Conservation (phyloP, 192 early-diverging fungal genomes). For the Kappamyces sp. region DNA sequence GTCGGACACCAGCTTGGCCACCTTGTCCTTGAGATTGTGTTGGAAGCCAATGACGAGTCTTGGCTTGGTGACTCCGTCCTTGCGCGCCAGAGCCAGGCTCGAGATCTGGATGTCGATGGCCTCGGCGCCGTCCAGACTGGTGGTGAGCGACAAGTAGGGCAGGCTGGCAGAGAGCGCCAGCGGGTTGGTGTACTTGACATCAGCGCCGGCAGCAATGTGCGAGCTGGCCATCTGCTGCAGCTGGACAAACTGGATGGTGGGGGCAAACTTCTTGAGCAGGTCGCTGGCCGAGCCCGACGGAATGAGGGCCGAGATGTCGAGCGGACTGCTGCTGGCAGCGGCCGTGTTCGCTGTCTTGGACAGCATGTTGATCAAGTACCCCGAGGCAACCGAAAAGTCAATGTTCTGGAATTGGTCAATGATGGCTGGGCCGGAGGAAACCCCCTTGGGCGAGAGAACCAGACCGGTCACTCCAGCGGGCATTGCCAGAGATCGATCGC, state of each 20-base stretch:
- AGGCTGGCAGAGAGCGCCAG: neutral
- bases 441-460: conserved; percentile 18
- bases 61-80: neutral
- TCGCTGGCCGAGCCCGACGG: conserved; percentile 16
- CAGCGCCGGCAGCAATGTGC: neutral
- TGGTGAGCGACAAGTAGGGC: neutral
- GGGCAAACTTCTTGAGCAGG: conserved; percentile 6
- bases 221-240: neutral
- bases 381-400: conserved; percentile 13
- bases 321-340: conserved; percentile 10
- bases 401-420: conserved; percentile 30
- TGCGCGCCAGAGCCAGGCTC: neutral
- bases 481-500: neutral
- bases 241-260: neutral
- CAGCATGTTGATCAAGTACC: neutral
- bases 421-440: conserved; percentile 18
- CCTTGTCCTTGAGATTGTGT: conserved; percentile 17
- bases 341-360: conserved; percentile 12
- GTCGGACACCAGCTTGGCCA: conserved; percentile 14
- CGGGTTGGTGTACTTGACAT: conserved; percentile 1
- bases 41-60: neutral
- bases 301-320: conserved; percentile 28
- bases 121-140: neutral
- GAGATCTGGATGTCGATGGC: neutral
- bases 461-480: conserved; percentile 20